Conservation (phyloP, 108 stramenopile genomes). For the Ochromonas danica region DNA sequence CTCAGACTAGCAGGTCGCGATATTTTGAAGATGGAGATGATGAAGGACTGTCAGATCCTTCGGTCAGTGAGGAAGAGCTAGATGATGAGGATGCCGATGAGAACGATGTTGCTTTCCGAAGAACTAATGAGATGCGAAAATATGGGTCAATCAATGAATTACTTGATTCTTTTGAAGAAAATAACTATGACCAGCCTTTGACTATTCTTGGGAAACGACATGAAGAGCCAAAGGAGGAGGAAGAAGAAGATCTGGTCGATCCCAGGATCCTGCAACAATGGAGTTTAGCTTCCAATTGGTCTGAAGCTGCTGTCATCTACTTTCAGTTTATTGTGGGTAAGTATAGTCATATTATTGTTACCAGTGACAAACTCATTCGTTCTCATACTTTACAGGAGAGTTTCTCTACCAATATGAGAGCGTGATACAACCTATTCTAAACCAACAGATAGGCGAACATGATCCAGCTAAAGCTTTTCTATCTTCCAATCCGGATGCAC, state of each 20-base stretch:
- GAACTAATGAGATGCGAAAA: too few species aligned
- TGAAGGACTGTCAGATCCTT: not conserved
- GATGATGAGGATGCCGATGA: not conserved
- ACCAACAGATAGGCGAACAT: not conserved
- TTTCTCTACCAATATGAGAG: not conserved
- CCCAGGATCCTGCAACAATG: slow-evolving; percentile 9
- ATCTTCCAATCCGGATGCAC: not conserved
- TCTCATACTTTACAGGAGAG: not conserved
- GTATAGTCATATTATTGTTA: not conserved
- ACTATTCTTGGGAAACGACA: too few species aligned
- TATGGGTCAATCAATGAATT: not conserved
- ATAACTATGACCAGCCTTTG: not conserved
- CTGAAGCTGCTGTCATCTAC: not conserved
- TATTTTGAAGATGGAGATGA: not conserved
- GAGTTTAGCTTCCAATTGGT: not conserved
- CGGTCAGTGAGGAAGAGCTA: not conserved
- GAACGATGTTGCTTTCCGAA: too few species aligned
- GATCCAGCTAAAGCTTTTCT: not conserved
- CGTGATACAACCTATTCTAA: not conserved
- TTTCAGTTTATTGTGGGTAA: not conserved
- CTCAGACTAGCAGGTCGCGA: not conserved
- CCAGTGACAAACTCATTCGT: not conserved
- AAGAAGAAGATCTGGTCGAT: too few species aligned
- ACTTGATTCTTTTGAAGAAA: not conserved
- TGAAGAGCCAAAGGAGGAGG: too few species aligned